phyloP scores from a whole-genome alignment of 495 filamentous ascomycete species.

The Penicillium cataractarum region DNA sequence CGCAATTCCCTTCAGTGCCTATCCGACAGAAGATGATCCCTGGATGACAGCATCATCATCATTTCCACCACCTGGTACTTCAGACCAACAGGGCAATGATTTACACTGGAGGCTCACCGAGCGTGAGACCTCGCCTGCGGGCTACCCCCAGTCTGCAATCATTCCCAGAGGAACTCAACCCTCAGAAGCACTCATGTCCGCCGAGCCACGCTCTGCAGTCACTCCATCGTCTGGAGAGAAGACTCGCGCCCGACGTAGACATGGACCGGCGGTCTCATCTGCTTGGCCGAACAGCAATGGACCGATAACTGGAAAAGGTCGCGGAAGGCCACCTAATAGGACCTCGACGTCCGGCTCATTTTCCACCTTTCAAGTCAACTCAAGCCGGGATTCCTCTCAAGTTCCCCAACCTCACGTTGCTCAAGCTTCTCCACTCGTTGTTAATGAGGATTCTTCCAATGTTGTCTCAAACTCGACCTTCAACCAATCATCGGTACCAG shows the following conservation, averaged over 20 bases:
- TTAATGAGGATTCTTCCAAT: constrained; percentile 32
- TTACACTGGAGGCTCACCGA: constrained; percentile 52
- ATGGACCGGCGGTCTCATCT: constrained; percentile 92
- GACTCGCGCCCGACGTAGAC: constrained; percentile 66
- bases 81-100: constrained; percentile 44
- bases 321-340: constrained; percentile 85
- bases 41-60: constrained; percentile 56
- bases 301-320: constrained; percentile 69
- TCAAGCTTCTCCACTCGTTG: constrained; percentile 35
- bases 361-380: constrained; percentile 82
- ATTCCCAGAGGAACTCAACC: constrained; percentile 60
- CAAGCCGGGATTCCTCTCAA: constrained; percentile 46
- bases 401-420: constrained; percentile 25
- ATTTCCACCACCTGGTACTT: constrained; percentile 29
- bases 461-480: constrained; percentile 26
- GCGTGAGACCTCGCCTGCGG: constrained; percentile 61
- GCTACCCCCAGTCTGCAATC: constrained; percentile 82
- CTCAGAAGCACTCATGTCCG: constrained; percentile 50
- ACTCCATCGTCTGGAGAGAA: constrained; percentile 61
- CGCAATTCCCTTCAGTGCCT: constrained; percentile 64
- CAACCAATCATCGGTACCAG: constrained; percentile 37
- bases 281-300: constrained; percentile 81
- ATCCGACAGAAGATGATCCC: constrained; percentile 59
- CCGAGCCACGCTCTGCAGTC: constrained; percentile 71
- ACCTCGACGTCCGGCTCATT: constrained; percentile 76